Conservation (phyloP, 1,284 basidiomycete genomes). For the Trichosporon asahii region DNA sequence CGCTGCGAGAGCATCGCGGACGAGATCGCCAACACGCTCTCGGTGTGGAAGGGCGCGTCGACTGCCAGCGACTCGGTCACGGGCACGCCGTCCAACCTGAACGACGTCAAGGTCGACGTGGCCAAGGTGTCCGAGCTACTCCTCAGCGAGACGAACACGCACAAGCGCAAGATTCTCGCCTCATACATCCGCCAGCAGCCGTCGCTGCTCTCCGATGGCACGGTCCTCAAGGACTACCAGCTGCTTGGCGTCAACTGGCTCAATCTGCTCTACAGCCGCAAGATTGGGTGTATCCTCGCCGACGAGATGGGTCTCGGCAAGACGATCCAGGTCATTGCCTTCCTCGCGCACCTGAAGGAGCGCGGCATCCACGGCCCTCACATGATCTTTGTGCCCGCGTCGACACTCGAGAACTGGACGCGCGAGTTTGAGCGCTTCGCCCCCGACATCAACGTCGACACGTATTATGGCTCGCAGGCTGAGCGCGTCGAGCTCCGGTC, state of each 20-base stretch:
- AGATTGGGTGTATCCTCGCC: constrained; percentile 89
- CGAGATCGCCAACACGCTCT: constrained; percentile 61
- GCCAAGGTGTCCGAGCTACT: constrained; percentile 47
- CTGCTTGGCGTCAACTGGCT: constrained; percentile 98
- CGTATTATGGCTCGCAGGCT: constrained; percentile 89
- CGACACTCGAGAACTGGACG: constrained; percentile 97
- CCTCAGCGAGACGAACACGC: constrained; percentile 39
- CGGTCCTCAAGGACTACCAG: constrained; percentile 93
- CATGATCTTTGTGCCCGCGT: constrained; percentile 91
- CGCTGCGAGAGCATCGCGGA: constrained; percentile 81
- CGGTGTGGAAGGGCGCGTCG: constrained; percentile 65
- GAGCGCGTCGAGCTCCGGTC: constrained; percentile 76
- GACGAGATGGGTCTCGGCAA: constrained; percentile 99
- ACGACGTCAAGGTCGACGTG: constrained; percentile 50
- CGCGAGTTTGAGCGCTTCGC: constrained; percentile 91
- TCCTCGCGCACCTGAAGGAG: constrained; percentile 85
- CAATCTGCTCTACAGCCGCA: constrained; percentile 74
- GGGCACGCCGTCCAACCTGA: constrained; percentile 43
- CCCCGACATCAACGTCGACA: constrained; percentile 75
- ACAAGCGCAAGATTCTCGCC: constrained; percentile 47
- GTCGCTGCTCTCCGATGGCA: constrained; percentile 62
- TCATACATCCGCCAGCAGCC: constrained; percentile 71
- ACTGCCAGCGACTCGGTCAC: constrained; percentile 39
- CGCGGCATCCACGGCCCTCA: constrained; percentile 76
- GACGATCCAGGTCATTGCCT: constrained; percentile 85